Evolutionary conservation across 108 stramenopile species (phyloP).

Genomic region (Skeletonema tropicum): DNA sequence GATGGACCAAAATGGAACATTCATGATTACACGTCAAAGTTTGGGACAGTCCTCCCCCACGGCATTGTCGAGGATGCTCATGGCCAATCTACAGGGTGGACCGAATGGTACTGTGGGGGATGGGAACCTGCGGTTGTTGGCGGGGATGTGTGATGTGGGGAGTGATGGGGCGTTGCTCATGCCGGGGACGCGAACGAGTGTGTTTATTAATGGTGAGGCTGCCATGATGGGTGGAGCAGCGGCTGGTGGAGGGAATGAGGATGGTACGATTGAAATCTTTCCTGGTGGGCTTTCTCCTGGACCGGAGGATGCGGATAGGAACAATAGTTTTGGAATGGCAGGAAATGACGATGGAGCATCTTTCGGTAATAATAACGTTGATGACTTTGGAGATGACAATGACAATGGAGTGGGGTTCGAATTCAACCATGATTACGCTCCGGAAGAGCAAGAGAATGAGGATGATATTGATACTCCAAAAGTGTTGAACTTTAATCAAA

Average conservation of each 20-base stretch:
- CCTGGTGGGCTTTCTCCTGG: slow-evolving; percentile 35
- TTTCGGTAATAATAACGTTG: slow-evolving; percentile 30
- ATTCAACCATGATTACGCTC: slow-evolving; percentile 31
- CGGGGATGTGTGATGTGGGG: slow-evolving; percentile 53
- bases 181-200: slow-evolving; percentile 45
- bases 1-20: slow-evolving; percentile 35
- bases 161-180: slow-evolving; percentile 58
- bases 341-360: slow-evolving; percentile 40
- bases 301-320: slow-evolving; percentile 1
- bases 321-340: slow-evolving; percentile 4
- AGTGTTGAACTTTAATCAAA: not conserved
- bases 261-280: slow-evolving; percentile 34
- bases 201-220: slow-evolving; percentile 25
- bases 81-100: slow-evolving; percentile 37
- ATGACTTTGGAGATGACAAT: slow-evolving; percentile 16
- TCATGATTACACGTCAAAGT: slow-evolving; percentile 25
- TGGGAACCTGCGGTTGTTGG: slow-evolving; percentile 27
- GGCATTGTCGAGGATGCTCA: slow-evolving; percentile 30
- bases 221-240: not conserved
- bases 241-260: slow-evolving; percentile 10
- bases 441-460: slow-evolving; percentile 19
- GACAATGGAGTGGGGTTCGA: slow-evolving; percentile 31
- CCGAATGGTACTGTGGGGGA: slow-evolving; percentile 9
- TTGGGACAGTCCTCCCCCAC: slow-evolving; percentile 24
- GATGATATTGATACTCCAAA: slow-evolving; percentile 28